A percentile compares a stretch with the other conserved stretches of the same genome.
These are phyloP conservation scores for Leccinum incarnatum DNA, from an alignment of 768 basidiomycete genomes.

Conservation along the genomic window DNA sequence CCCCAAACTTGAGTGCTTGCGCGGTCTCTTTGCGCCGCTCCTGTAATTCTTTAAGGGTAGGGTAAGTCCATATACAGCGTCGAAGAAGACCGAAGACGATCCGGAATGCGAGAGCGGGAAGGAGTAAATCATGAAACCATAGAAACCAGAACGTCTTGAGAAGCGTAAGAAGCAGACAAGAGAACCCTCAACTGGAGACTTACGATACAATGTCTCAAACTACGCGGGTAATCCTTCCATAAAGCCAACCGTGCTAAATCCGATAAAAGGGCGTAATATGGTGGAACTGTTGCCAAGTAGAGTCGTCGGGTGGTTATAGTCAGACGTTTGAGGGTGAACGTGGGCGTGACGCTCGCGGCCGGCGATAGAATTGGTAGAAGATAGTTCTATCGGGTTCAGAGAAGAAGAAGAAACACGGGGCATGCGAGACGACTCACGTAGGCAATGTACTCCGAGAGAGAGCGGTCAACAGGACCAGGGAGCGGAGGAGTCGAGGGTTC, in stretches of 20 bases:
- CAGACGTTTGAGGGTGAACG: slow-evolving; percentile 55
- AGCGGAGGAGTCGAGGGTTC: background rate
- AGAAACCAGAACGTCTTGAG: slow-evolving; percentile 58
- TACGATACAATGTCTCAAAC: slow-evolving; percentile 51
- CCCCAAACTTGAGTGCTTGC: slow-evolving; percentile 51
- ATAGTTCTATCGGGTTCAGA: slow-evolving; percentile 32
- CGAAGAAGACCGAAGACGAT: slow-evolving; percentile 48
- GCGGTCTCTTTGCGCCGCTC: slow-evolving; percentile 48
- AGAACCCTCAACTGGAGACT: slow-evolving; percentile 23
- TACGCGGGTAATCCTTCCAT: slow-evolving; percentile 52
- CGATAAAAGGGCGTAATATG: slow-evolving; percentile 45
- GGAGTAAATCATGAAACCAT: slow-evolving; percentile 59
- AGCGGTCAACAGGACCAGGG: slow-evolving; percentile 11
- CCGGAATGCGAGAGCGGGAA: slow-evolving; percentile 48
- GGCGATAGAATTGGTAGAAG: slow-evolving; percentile 49
- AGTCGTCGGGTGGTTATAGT: slow-evolving; percentile 51
- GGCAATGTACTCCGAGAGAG: slow-evolving; percentile 29
- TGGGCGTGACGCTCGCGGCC: slow-evolving; percentile 35
- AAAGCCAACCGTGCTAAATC: slow-evolving; percentile 44
- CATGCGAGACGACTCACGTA: slow-evolving; percentile 19
- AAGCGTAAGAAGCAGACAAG: slow-evolving; percentile 1
- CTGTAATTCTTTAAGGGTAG: slow-evolving; percentile 51
- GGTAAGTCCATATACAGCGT: slow-evolving; percentile 51
- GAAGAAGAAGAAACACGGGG: slow-evolving; percentile 1
- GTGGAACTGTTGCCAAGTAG: slow-evolving; percentile 50